Percentiles rank a stretch among this genome's conserved stretches.
Conservation (phyloP, 1,284 basidiomycete species). For the Abortiporus biennis region DNA sequence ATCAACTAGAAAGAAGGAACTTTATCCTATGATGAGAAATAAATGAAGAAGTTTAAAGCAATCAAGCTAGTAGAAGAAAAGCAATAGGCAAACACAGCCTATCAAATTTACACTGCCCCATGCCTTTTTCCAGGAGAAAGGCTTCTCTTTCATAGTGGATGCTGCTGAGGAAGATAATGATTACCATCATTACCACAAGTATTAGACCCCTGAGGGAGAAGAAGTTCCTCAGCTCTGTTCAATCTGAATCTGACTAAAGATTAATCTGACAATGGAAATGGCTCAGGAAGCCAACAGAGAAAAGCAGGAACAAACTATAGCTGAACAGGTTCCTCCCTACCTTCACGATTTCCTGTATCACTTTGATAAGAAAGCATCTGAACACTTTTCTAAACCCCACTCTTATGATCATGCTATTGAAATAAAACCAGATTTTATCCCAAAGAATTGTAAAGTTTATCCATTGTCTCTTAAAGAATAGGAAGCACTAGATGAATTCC, state of each 20-base stretch:
- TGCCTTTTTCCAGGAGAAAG: not conserved
- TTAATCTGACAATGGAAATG: not conserved
- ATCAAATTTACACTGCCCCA: not conserved
- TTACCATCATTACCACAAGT: too few relatives aligned
- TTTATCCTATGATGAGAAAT: conserved; percentile 10
- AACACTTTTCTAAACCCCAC: conserved; percentile 9
- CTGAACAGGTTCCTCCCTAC: conserved; percentile 10
- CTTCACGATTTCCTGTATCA: conserved; percentile 11
- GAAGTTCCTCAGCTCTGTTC: too few relatives aligned
- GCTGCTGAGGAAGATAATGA: too few relatives aligned
- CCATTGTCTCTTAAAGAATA: conserved; percentile 19
- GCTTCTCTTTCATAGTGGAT: not conserved
- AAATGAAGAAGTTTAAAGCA: conserved; percentile 13
- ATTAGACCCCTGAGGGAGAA: too few relatives aligned
- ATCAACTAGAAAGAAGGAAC: conserved; percentile 8
- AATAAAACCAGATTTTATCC: conserved; percentile 9
- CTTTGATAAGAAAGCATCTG: conserved; percentile 10
- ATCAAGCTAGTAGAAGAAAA: not conserved
- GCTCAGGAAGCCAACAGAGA: not conserved
- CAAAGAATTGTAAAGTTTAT: conserved; percentile 17
- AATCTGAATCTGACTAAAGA: not conserved
- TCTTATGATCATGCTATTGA: conserved; percentile 17
- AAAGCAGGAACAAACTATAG: conserved; percentile 2
- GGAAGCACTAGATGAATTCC: conserved; percentile 18
- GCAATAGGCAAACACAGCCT: not conserved